A percentile compares a stretch with the other conserved stretches of the same genome.
Evolutionary conservation across 306 rosid species (phyloP).

Genomic region (Nissolia schottii): DNA sequence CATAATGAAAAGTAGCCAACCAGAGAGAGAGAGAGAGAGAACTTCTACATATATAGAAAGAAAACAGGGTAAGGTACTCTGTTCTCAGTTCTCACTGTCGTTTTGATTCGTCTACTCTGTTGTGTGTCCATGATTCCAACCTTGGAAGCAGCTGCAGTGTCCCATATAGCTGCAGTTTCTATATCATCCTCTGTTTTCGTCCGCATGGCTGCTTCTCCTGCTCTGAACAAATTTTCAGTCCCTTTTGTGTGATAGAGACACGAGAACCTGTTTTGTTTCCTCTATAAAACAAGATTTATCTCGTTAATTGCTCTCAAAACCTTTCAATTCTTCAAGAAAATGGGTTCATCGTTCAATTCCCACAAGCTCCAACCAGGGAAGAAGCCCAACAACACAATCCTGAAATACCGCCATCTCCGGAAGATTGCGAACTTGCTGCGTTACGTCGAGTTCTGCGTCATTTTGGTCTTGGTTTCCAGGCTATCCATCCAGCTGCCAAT

Average conservation of each 20-base stretch:
- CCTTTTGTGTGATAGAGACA: slow-evolving; percentile 39
- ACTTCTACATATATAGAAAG: neutral
- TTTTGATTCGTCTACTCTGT: neutral
- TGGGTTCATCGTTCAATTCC: slow-evolving; percentile 53
- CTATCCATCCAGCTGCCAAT: slow-evolving; percentile 49
- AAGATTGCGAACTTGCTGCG: slow-evolving; percentile 53
- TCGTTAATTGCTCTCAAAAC: neutral
- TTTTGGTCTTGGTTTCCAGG: slow-evolving; percentile 57
- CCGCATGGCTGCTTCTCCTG: slow-evolving; percentile 19
- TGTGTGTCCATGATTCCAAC: slow-evolving; percentile 56
- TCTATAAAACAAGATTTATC: neutral
- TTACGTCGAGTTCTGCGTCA: slow-evolving; percentile 46
- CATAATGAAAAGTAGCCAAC: neutral
- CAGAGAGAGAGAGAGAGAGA: too few relatives aligned
- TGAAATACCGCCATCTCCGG: slow-evolving; percentile 41
- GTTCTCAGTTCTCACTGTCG: neutral
- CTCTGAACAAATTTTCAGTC: slow-evolving; percentile 6
- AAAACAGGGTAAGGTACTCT: slow-evolving; percentile 14
- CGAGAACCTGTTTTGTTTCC: neutral
- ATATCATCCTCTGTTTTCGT: slow-evolving; percentile 20
- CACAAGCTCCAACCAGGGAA: slow-evolving; percentile 52
- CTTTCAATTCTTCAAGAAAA: slow-evolving; percentile 25
- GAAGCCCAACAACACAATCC: slow-evolving; percentile 35
- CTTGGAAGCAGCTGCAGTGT: slow-evolving; percentile 11
- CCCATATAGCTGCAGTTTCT: slow-evolving; percentile 28